Conservation (phyloP, 805 yeast genomes). For the Starmerella scarabaei region DNA sequence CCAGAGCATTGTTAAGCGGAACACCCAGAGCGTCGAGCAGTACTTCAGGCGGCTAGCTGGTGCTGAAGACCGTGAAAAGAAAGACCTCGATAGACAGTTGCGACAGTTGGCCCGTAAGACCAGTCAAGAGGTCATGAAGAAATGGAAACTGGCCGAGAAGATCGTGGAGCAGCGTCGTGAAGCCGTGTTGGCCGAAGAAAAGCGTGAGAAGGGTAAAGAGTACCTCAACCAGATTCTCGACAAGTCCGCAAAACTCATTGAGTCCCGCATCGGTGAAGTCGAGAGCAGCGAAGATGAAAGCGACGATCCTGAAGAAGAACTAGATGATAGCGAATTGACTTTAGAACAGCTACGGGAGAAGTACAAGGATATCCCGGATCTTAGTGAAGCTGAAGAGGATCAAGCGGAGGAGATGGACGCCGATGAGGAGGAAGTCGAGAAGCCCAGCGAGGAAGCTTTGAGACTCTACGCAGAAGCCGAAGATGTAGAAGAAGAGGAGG, state of each 20-base stretch:
- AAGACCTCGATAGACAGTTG: slow-evolving; percentile 61
- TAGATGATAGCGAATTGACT: slow-evolving; percentile 31
- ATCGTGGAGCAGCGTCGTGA: slow-evolving; percentile 60
- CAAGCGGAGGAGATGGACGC: slow-evolving; percentile 28
- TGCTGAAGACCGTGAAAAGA: slow-evolving; percentile 69
- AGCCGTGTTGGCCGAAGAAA: slow-evolving; percentile 50
- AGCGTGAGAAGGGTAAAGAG: slow-evolving; percentile 69
- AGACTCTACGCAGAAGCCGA: slow-evolving; percentile 17
- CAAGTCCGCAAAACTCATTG: slow-evolving; percentile 78
- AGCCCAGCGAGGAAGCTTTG: slow-evolving; percentile 10
- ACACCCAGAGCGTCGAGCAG: slow-evolving; percentile 70
- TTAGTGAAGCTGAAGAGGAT: slow-evolving; percentile 14
- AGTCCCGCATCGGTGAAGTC: slow-evolving; percentile 53
- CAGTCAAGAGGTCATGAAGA: slow-evolving; percentile 69
- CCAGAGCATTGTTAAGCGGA: slow-evolving; percentile 52
- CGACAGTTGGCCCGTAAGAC: slow-evolving; percentile 65
- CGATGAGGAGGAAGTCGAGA: slow-evolving; percentile 23
- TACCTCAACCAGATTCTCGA: slow-evolving; percentile 79
- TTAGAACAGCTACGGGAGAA: slow-evolving; percentile 45
- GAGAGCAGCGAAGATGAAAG: slow-evolving; percentile 25
- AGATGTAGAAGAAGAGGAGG: slow-evolving; percentile 8
- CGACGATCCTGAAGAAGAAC: slow-evolving; percentile 25
- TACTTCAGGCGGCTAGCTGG: slow-evolving; percentile 80
- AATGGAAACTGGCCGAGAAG: slow-evolving; percentile 84
- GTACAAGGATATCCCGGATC: slow-evolving; percentile 34